Conservation (phyloP, 805 yeast species). For the Teunomyces barrocoloradensis region DNA sequence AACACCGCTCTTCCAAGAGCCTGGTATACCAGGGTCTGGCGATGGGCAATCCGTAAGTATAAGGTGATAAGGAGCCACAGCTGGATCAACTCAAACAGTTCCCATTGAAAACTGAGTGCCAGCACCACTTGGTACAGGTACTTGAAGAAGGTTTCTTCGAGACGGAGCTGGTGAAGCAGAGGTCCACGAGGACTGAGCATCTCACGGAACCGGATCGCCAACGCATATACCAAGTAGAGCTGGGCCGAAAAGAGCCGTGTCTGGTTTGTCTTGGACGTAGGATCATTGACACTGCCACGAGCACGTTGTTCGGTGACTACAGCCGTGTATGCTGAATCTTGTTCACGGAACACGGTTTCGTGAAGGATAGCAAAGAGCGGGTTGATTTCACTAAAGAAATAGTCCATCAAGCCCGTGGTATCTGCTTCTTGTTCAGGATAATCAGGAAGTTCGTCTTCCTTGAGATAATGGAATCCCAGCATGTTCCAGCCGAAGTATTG, state of each 20-base stretch:
- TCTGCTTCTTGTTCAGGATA: constrained; percentile 23
- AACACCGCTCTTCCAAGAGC: constrained; percentile 35
- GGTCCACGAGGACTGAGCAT: constrained; percentile 31
- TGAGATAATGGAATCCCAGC: constrained; percentile 54
- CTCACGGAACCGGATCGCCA: constrained; percentile 52
- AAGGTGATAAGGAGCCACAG: constrained; percentile 38
- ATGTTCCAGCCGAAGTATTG: constrained; percentile 67
- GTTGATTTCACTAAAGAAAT: constrained; percentile 49
- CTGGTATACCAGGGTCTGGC: constrained; percentile 34
- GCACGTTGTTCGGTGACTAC: constrained; percentile 10
- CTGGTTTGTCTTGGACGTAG: constrained; percentile 25
- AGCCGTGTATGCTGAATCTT: constrained; percentile 28
- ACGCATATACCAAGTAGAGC: constrained; percentile 47
- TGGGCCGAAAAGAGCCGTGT: constrained; percentile 53
- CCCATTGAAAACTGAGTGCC: constrained; percentile 41
- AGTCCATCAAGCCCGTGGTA: constrained; percentile 27
- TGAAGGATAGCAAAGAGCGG: constrained; percentile 53
- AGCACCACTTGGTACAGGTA: constrained; percentile 31
- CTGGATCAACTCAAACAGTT: constrained; percentile 41
- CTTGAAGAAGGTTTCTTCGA: constrained; percentile 35
- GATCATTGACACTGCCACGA: constrained; percentile 12
- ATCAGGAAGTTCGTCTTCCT: constrained; percentile 31
- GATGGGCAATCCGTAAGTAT: constrained; percentile 36
- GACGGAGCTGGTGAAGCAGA: constrained; percentile 18
- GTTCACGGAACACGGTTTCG: constrained; percentile 53